Evolutionary conservation across 495 filamentous ascomycete species (phyloP), one percentile per base, ranked within the genome.

Genomic region (Penicillium malachiteum): DNA sequence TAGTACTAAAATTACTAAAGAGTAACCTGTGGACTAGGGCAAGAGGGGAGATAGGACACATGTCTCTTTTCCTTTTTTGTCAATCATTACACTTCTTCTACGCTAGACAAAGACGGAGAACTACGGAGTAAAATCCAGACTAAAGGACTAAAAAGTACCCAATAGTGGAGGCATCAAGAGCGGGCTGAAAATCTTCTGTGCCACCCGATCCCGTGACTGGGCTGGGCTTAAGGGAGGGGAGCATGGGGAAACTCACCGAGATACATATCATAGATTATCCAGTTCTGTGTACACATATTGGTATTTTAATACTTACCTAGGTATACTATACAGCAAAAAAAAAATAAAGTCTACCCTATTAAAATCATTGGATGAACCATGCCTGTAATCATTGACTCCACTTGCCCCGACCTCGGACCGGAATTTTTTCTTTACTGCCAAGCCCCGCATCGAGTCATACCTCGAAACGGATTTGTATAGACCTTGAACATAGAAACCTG

Each of bases 321-420:
- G n/a, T 26, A 26, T 26, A 1, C 21, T 26, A 26, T 26, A 26
- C 21, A 26, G 2, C 21, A 26, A 26, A 26, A 26, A 26, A 26
- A 26, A 26, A 2, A 26, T 26, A 26, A 26, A 26, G 21, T 26
- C 21, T 26, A 26, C 21, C n/a, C 21, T 26, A 26, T 26, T 44
- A 14, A 9, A 7, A 51, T 21, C 26, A 35, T 48, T 50, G 26
- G 51, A 56, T 55, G 40, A 26, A 26, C 21, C 21, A 26, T 26
- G 21, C 21, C 21, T 26, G 21, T 26, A 26, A 26, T 26, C 21
- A 54, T 57, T 40, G 38, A 55, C 59, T 57, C 57, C 53, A 55
- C 57, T 50, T n/a, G n/a, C n/a, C n/a, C 67, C 69, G 70, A 70
- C 57, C 65, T 72, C 70, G 70, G 70, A 63, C 57, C 50, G 30